A percentile compares a stretch with the other conserved stretches of the same genome.
Conservation (phyloP, 768 basidiomycete genomes). For the Rhodotorula diobovata region DNA sequence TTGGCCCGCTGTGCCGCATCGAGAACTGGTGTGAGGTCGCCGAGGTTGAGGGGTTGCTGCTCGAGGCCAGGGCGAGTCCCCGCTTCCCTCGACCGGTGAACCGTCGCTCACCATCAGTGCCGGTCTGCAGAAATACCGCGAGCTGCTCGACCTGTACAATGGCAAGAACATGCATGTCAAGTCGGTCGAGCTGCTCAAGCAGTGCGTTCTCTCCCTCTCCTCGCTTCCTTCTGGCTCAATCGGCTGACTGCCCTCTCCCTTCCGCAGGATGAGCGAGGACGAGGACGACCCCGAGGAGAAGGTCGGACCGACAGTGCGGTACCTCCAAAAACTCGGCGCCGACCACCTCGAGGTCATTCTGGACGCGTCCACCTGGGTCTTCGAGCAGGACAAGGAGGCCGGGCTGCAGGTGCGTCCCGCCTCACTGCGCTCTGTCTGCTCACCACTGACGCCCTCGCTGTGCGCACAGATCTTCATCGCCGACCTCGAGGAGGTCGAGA, state of each 20-base stretch:
- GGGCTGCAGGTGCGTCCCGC: constrained; percentile 61
- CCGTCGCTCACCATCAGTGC: constrained; percentile 3
- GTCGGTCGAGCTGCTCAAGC: constrained; percentile 73
- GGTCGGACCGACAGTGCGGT: constrained; percentile 74
- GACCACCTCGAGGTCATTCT: constrained; percentile 78
- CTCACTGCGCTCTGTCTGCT: not conserved
- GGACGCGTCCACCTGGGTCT: constrained; percentile 75
- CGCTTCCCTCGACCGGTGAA: not conserved
- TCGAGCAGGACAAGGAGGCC: constrained; percentile 65
- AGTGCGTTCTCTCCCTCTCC: constrained; percentile 56
- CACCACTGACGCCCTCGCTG: not conserved
- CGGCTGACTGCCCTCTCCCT: too few species aligned
- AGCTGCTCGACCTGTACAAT: constrained; percentile 84
- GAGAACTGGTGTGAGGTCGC: constrained; percentile 97
- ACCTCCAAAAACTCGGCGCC: constrained; percentile 83
- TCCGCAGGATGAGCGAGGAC: constrained; percentile 71
- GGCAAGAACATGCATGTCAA: constrained; percentile 93
- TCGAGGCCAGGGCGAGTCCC: constrained; percentile 63
- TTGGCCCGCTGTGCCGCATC: constrained; percentile 81
- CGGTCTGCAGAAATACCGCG: constrained; percentile 70
- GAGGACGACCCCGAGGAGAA: constrained; percentile 74
- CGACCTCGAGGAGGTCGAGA: constrained; percentile 71
- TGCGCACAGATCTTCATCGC: constrained; percentile 78
- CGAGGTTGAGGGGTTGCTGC: constrained; percentile 82
- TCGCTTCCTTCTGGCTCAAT: not conserved